Conservation (phyloP, 2,329 filamentous ascomycete species). For the Bretziella fagacearum region DNA sequence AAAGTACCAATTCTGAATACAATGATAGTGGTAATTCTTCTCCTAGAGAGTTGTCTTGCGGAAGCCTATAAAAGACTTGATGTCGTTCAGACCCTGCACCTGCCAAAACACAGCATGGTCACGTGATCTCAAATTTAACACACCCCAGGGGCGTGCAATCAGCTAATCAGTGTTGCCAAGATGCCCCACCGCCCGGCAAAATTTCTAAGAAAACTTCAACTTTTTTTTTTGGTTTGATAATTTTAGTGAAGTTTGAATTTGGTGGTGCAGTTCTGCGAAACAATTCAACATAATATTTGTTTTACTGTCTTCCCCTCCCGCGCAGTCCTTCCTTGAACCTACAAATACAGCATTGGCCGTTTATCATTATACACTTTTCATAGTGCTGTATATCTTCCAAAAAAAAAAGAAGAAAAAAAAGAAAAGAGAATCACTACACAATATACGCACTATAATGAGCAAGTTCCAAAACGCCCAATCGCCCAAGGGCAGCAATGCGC, state of each 20-base stretch:
- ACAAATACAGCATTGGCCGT: background rate
- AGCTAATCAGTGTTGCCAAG: constrained; percentile 7
- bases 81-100: background rate
- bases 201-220: constrained; percentile 7
- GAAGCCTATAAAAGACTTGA: too few relatives aligned
- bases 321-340: too few relatives aligned
- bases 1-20: background rate
- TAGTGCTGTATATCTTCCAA: too few relatives aligned
- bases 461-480: constrained; percentile 13
- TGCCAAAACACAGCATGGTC: background rate
- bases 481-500: constrained; percentile 16
- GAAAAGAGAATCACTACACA: too few relatives aligned
- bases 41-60: too few relatives aligned
- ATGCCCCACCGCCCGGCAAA: constrained; percentile 14
- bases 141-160: constrained; percentile 11
- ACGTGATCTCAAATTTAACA: constrained; percentile 1
- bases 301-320: too few relatives aligned
- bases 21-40: too few relatives aligned
- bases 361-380: too few relatives aligned
- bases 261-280: background rate
- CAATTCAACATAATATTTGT: constrained; percentile 2
- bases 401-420: too few relatives aligned
- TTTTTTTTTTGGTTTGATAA: background rate
- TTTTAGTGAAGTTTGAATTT: background rate
- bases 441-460: constrained; percentile 8